phyloP scores from a whole-genome alignment of 2,329 filamentous ascomycete species.

The Aureobasidium lini region DNA sequence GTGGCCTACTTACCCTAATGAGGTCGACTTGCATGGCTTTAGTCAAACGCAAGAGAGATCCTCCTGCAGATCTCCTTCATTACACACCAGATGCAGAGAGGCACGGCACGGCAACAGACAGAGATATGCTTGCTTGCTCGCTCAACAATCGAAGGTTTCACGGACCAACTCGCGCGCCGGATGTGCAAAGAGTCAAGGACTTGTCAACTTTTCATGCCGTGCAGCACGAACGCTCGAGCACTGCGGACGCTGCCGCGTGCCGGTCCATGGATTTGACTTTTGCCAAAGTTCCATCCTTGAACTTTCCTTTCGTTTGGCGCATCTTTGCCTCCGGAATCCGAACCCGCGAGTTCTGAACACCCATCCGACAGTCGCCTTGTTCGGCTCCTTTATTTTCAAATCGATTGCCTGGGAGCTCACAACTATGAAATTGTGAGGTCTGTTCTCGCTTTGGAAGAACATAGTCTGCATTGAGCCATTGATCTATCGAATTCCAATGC shows the following conservation, averaged over 20 bases:
- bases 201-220: slow-evolving; percentile 7
- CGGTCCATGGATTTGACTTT: background rate
- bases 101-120: background rate
- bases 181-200: slow-evolving; percentile 1
- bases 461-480: too few relatives aligned
- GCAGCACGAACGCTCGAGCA: slow-evolving; percentile 3
- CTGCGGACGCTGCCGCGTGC: background rate
- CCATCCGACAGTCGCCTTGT: too few relatives aligned
- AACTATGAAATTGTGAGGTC: too few relatives aligned
- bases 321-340: too few relatives aligned
- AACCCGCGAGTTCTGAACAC: too few relatives aligned
- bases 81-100: slow-evolving; percentile 1
- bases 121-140: background rate
- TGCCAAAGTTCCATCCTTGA: background rate
- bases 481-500: too few relatives aligned
- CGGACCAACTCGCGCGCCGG: slow-evolving; percentile 2
- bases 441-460: too few relatives aligned
- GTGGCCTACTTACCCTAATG: background rate
- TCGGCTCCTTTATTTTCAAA: too few relatives aligned
- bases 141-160: background rate
- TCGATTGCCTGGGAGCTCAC: too few relatives aligned
- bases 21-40: background rate
- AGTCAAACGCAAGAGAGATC: background rate
- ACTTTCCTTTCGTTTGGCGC: too few relatives aligned
- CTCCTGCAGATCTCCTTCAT: slow-evolving; percentile 2